phyloP scores from a whole-genome alignment of 805 yeast genomes.

The Pichia rugopelliculosa region DNA sequence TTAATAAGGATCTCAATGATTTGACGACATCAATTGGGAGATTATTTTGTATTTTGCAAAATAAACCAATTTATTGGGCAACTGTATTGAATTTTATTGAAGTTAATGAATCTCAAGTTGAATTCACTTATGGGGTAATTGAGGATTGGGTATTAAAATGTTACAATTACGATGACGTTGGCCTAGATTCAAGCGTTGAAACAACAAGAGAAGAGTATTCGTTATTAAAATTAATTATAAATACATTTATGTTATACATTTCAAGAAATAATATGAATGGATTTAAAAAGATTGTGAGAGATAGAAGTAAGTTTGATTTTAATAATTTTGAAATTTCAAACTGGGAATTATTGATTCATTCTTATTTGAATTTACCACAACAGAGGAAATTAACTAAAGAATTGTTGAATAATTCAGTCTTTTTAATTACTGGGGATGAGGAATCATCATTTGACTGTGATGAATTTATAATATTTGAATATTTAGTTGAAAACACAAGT shows the following conservation, averaged over 20 bases:
- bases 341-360: constrained; percentile 40
- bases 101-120: constrained; percentile 13
- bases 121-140: constrained; percentile 21
- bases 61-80: constrained; percentile 68
- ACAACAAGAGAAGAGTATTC: constrained; percentile 66
- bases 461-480: constrained; percentile 52
- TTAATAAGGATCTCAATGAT: constrained; percentile 36
- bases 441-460: constrained; percentile 70
- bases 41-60: constrained; percentile 74
- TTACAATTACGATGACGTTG: constrained; percentile 21
- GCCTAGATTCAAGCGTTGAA: constrained; percentile 13
- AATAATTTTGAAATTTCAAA: constrained; percentile 16
- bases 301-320: constrained; percentile 16
- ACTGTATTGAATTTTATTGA: constrained; percentile 37
- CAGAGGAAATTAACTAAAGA: constrained; percentile 40
- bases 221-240: constrained; percentile 49
- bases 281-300: constrained; percentile 22
- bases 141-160: constrained; percentile 31
- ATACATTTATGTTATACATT: constrained; percentile 37
- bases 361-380: constrained; percentile 39
- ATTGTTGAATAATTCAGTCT: constrained; percentile 33
- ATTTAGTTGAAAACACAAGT: constrained; percentile 16
- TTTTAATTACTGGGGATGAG: constrained; percentile 36
- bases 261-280: constrained; percentile 16
- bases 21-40: constrained; percentile 68